Percentiles rank a stretch among this genome's conserved stretches.
Conservation (phyloP, 306 rosid genomes). For the Phaseolus lunatus region DNA sequence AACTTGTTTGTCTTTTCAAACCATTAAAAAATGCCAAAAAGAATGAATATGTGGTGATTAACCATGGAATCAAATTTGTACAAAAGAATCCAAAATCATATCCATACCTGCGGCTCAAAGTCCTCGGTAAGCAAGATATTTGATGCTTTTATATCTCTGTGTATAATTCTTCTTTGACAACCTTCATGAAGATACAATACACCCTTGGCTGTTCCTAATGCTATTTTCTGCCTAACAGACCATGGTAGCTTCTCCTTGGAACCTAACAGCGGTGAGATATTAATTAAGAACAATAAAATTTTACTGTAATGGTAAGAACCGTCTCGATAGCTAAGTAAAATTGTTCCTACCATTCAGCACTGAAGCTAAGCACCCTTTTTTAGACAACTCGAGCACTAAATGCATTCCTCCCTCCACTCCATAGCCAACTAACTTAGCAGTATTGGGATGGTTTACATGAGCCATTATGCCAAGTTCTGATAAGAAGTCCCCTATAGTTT, state of each 20-base stretch:
- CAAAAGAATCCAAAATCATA: constrained; percentile 24
- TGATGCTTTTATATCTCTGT: constrained; percentile 88
- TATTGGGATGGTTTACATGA: constrained; percentile 79
- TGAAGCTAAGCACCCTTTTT: constrained; percentile 88
- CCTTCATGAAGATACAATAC: constrained; percentile 84
- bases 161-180: constrained; percentile 86
- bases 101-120: constrained; percentile 73
- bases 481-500: constrained; percentile 67
- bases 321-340: background rate
- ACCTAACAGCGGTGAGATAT: constrained; percentile 49
- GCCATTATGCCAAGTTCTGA: constrained; percentile 89
- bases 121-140: constrained; percentile 81
- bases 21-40: background rate
- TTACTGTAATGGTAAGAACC: background rate
- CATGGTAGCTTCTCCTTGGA: constrained; percentile 70
- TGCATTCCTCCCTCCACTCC: constrained; percentile 89
- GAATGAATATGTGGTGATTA: constrained; percentile 7
- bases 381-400: constrained; percentile 77
- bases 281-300: background rate
- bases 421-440: constrained; percentile 79
- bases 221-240: constrained; percentile 73
- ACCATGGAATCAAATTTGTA: background rate
- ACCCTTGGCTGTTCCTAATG: constrained; percentile 75
- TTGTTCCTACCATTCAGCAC: constrained; percentile 58
- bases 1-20: constrained; percentile 12